Evolutionary conservation across 1,139 yeast genomes (phyloP).

Genomic region (Kodamaea alishanica): DNA sequence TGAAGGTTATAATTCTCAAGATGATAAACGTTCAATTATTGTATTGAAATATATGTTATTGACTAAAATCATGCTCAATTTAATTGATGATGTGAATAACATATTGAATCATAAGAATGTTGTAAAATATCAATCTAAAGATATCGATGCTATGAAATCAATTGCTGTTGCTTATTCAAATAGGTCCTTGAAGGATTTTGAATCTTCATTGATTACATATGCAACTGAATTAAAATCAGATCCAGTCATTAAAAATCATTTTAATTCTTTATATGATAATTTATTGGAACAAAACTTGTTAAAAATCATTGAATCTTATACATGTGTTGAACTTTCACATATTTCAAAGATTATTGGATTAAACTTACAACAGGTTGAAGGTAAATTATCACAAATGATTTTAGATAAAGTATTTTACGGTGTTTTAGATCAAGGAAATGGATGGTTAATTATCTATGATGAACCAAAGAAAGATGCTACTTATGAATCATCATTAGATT

Average conservation of each 20-base stretch:
- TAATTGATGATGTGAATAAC: conserved; percentile 79
- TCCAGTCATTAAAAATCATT: conserved; percentile 85
- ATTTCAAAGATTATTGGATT: conserved; percentile 86
- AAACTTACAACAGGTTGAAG: conserved; percentile 86
- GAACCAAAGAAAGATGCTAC: conserved; percentile 87
- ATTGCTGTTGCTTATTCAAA: conserved; percentile 87
- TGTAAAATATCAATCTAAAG: conserved; percentile 70
- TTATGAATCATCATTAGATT: conserved; percentile 82
- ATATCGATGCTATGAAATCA: conserved; percentile 89
- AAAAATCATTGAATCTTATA: conserved; percentile 93
- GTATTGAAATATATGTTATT: conserved; percentile 89
- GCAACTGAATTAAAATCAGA: conserved; percentile 78
- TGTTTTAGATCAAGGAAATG: conserved; percentile 96
- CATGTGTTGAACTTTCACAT: conserved; percentile 88
- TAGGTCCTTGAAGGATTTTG: conserved; percentile 89
- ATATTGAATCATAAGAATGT: conserved; percentile 78
- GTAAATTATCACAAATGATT: conserved; percentile 93
- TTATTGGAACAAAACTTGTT: conserved; percentile 88
- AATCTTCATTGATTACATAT: conserved; percentile 68
- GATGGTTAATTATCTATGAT: conserved; percentile 91
- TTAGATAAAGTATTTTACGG: conserved; percentile 92
- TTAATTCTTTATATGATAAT: conserved; percentile 89
- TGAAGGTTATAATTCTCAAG: conserved; percentile 71
- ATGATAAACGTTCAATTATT: conserved; percentile 65
- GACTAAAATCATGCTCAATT: conserved; percentile 88